Conservation (phyloP, 129 eudicot species). For the Scalesia atractyloides region DNA sequence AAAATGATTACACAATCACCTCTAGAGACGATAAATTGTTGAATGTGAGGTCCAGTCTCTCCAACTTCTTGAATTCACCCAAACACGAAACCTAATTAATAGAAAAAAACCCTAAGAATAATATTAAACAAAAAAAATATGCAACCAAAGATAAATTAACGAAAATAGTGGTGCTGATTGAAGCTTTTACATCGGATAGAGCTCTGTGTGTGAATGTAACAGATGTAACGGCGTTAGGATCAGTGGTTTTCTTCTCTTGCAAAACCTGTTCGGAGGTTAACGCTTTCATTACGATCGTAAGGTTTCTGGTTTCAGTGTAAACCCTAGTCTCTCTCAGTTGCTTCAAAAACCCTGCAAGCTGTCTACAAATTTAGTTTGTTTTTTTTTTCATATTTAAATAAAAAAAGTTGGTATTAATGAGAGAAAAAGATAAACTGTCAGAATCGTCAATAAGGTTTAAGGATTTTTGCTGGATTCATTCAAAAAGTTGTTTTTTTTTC, state of each 20-base stretch:
- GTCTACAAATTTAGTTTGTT: too few species aligned
- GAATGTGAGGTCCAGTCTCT: conserved; percentile 76
- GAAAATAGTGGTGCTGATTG: background rate
- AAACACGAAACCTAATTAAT: conserved; percentile 68
- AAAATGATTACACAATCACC: conserved; percentile 36
- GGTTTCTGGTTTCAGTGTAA: background rate
- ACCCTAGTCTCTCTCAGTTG: background rate
- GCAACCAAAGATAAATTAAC: background rate
- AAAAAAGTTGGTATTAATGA: too few species aligned
- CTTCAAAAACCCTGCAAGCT: too few species aligned
- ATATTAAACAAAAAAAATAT: background rate
- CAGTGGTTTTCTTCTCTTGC: conserved; percentile 60
- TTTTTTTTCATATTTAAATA: too few species aligned
- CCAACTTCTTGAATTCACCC: conserved; percentile 69
- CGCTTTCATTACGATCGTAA: conserved; percentile 43
- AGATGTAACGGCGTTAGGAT: conserved; percentile 53
- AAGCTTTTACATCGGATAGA: conserved; percentile 61
- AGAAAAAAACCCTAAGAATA: background rate
- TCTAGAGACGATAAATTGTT: conserved; percentile 77
- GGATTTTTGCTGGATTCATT: too few species aligned
- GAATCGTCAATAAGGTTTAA: too few species aligned
- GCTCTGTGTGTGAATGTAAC: conserved; percentile 84
- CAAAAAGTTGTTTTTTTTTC: too few species aligned
- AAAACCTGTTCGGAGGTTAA: conserved; percentile 60
- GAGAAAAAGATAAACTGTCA: too few species aligned